Evolutionary conservation across 2,329 filamentous ascomycete genomes (phyloP), one percentile per base, ranked within the genome.

Genomic region (Septoria petroselini): DNA sequence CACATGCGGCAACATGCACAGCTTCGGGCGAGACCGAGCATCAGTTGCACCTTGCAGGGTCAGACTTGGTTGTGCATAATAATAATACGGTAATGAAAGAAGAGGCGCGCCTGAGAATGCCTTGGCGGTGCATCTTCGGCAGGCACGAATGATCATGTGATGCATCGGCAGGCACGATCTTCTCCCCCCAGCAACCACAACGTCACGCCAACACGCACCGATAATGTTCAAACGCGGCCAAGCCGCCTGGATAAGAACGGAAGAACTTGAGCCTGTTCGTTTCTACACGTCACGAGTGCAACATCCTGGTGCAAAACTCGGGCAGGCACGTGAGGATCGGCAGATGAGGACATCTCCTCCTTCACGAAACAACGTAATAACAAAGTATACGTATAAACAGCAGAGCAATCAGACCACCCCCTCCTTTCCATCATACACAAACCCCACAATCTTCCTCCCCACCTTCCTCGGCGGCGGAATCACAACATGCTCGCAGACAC

Each of bases 341-440:
- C n/a, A n/a, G n/a, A n/a, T n/a, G n/a, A n/a, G n/a, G n/a, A n/a
- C n/a, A n/a, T n/a, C n/a, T n/a, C n/a, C n/a, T n/a, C n/a, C n/a
- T n/a, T n/a, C n/a, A n/a, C n/a, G n/a, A n/a, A n/a, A n/a, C n/a
- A n/a, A n/a, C n/a, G n/a, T n/a, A n/a, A n/a, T n/a, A n/a, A n/a
- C n/a, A n/a, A n/a, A n/a, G n/a, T n/a, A n/a, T n/a, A n/a, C n/a
- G n/a, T n/a, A n/a, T n/a, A n/a, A n/a, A n/a, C n/a, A n/a, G n/a
- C n/a, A n/a, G n/a, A n/a, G n/a, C n/a, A n/a, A n/a, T 15, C 33
- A 8, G 6, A 37, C 34, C 35, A 30, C 9, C 15, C 43, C 57
- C 14, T 58, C 58, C 46, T 59, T 62, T n/a, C 46, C 58, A 58
- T 65, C 63, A 54, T 65, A 65, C 4, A 65, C 63, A 42, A 62